phyloP scores from a whole-genome alignment of 495 filamentous ascomycete species.

The Lophiotrema nucula region DNA sequence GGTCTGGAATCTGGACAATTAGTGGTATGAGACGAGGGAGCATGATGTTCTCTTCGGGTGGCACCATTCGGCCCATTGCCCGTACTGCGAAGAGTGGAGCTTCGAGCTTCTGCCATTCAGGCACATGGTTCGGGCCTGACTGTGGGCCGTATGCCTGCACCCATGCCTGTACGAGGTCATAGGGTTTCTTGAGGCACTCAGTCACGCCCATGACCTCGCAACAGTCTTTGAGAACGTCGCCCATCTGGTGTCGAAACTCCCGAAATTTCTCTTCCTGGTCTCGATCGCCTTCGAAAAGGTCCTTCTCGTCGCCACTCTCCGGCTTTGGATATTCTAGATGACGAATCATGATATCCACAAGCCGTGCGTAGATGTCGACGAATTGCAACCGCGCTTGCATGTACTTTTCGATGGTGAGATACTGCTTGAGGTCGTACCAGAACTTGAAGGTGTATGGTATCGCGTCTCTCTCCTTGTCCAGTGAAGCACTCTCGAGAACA shows the following conservation, averaged over 20 bases:
- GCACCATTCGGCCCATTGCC: slow-evolving; percentile 97
- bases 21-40: slow-evolving; percentile 87
- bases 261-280: slow-evolving; percentile 97
- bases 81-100: slow-evolving; percentile 92
- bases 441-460: slow-evolving; percentile 91
- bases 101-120: slow-evolving; percentile 94
- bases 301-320: slow-evolving; percentile 67
- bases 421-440: slow-evolving; percentile 99
- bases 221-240: slow-evolving; percentile 95
- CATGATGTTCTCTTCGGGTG: slow-evolving; percentile 78
- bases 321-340: slow-evolving; percentile 87
- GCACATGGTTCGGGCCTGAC: slow-evolving; percentile 70
- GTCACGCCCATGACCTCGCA: slow-evolving; percentile 92
- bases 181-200: slow-evolving; percentile 85
- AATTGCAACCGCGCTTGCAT: slow-evolving; percentile 73
- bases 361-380: slow-evolving; percentile 74
- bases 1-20: slow-evolving; percentile 88
- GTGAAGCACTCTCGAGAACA: slow-evolving; percentile 82
- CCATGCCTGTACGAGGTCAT: slow-evolving; percentile 81
- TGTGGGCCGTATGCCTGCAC: slow-evolving; percentile 75
- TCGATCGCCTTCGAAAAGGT: slow-evolving; percentile 92
- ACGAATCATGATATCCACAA: slow-evolving; percentile 91
- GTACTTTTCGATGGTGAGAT: slow-evolving; percentile 84
- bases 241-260: slow-evolving; percentile 94
- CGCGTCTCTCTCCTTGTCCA: slow-evolving; percentile 83